Percentiles rank a stretch among this genome's conserved stretches.
These are phyloP conservation scores for Dendrocalamus latiflorus DNA, from an alignment of 202 grass and related monocot genomes.

Conservation along the genomic window DNA sequence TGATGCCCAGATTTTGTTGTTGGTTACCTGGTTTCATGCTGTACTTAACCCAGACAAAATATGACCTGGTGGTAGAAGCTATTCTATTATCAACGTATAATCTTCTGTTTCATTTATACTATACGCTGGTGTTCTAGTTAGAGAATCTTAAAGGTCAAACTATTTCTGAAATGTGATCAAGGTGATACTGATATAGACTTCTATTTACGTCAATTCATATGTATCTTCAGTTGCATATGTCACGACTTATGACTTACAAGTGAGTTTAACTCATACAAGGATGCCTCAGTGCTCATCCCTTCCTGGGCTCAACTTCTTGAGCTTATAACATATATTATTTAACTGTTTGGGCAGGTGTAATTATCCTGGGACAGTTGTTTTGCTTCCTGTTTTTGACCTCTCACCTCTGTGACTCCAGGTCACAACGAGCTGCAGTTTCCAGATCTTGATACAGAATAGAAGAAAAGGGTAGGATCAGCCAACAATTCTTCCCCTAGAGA, in stretches of 20 bases:
- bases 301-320: background rate
- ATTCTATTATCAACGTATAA: background rate
- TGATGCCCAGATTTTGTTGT: too few relatives aligned
- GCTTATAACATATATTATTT: background rate
- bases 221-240: too few relatives aligned
- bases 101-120: background rate
- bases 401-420: background rate
- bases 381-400: background rate
- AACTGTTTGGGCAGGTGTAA: background rate
- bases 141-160: background rate
- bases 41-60: too few relatives aligned
- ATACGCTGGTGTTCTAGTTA: background rate
- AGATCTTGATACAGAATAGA: constrained; percentile 30
- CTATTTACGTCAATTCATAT: too few relatives aligned
- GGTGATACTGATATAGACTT: background rate
- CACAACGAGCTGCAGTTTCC: too few relatives aligned
- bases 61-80: too few relatives aligned
- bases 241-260: too few relatives aligned
- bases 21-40: too few relatives aligned
- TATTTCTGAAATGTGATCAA: background rate
- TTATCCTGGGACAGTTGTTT: background rate
- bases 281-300: background rate
- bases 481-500: constrained; percentile 7
- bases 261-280: background rate
- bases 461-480: background rate